These are phyloP conservation scores for Polygonum maritimum DNA, from an alignment of 148 eudicot genomes.

Conservation along the genomic window DNA sequence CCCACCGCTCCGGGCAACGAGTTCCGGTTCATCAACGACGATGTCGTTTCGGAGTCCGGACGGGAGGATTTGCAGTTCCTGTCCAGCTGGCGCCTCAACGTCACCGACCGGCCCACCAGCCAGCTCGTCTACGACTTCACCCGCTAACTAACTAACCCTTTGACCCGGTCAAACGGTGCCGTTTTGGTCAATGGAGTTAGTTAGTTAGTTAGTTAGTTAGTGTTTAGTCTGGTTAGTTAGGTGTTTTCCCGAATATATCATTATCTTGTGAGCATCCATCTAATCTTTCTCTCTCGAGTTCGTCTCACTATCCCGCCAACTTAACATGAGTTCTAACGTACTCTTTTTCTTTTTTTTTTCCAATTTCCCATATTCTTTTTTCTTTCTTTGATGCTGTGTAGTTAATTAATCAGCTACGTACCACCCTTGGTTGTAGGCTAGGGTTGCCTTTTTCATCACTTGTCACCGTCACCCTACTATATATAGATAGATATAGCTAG, in stretches of 20 bases:
- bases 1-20: constrained; percentile 32
- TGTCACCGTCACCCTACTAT: no score
- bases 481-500: no score
- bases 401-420: neutral
- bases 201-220: neutral
- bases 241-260: no score
- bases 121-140: constrained; percentile 62
- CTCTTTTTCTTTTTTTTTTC: no score
- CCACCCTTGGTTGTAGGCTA: no score
- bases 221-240: neutral
- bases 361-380: no score
- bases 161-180: neutral
- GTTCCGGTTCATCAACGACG: constrained; percentile 64
- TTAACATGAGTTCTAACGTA: no score
- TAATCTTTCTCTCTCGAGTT: no score
- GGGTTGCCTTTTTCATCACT: no score
- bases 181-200: neutral
- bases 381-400: neutral
- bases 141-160: constrained; percentile 12
- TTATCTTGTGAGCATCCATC: no score
- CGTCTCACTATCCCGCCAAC: no score
- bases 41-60: constrained; percentile 25
- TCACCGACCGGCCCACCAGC: constrained; percentile 42
- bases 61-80: constrained; percentile 29
- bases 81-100: constrained; percentile 58